phyloP scores from a whole-genome alignment of 768 basidiomycete species.

The Boletus barrowsii region DNA sequence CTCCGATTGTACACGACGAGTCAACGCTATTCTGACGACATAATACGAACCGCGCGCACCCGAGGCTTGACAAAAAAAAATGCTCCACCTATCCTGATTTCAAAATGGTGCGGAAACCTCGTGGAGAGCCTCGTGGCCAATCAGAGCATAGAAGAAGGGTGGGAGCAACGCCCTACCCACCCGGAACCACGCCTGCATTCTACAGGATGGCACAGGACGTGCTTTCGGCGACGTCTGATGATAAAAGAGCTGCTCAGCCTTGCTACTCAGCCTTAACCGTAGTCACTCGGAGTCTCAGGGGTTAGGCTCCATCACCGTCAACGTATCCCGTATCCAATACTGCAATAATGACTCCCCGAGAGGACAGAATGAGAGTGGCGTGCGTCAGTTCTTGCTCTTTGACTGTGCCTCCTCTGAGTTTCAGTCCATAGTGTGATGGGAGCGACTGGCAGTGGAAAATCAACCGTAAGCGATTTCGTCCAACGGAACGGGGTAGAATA shows the following conservation, averaged over 20 bases:
- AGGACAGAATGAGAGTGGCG: constrained; percentile 19
- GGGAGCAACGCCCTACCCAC: constrained; percentile 1
- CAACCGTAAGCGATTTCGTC: constrained; percentile 13
- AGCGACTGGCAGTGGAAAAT: constrained; percentile 24
- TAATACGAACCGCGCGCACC: not conserved
- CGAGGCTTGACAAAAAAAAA: not conserved
- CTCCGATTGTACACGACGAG: not conserved
- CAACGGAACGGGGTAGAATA: not conserved
- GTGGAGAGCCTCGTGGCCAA: constrained; percentile 11
- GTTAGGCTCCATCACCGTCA: not conserved
- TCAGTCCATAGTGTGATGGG: constrained; percentile 19
- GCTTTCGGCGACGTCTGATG: not conserved
- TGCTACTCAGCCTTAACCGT: not conserved
- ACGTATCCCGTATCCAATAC: not conserved
- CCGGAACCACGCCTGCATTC: not conserved
- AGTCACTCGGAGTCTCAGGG: not conserved
- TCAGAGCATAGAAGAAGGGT: not conserved
- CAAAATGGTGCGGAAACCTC: constrained; percentile 6
- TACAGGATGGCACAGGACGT: not conserved
- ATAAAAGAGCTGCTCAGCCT: constrained; percentile 2
- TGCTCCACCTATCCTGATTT: not conserved
- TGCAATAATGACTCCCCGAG: constrained; percentile 7
- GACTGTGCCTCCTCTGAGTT: not conserved
- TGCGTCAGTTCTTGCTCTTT: constrained; percentile 4
- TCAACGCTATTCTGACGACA: not conserved